phyloP scores from a whole-genome alignment of 345 rosid species.

The Arabidopsis arenosa region DNA sequence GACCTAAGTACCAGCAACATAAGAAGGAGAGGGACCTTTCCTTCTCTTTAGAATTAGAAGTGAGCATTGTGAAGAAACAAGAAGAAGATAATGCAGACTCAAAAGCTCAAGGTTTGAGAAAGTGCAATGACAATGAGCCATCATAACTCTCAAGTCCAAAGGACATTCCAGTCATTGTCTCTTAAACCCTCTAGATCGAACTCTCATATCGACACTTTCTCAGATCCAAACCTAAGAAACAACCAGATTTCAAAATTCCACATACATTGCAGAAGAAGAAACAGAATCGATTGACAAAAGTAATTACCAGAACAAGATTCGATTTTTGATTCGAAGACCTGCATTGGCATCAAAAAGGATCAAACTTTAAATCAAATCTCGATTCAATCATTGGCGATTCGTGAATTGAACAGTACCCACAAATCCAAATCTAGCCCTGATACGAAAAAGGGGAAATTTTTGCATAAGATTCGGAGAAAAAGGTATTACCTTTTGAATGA shows the following conservation, averaged over 20 bases:
- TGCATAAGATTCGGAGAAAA: conserved; percentile 9
- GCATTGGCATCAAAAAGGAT: conserved; percentile 28
- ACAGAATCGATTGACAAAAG: background rate
- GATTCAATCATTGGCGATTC: conserved; percentile 33
- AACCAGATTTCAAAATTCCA: conserved; percentile 8
- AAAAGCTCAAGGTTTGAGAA: conserved; percentile 40
- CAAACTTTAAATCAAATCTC: conserved; percentile 33
- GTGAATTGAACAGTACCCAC: conserved; percentile 31
- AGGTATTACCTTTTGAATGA: conserved; percentile 34
- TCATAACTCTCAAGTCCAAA: conserved; percentile 62
- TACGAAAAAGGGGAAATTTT: conserved; percentile 2
- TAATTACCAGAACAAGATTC: conserved; percentile 25
- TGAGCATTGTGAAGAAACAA: conserved; percentile 49
- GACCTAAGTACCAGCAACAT: conserved; percentile 62
- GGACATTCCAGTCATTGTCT: conserved; percentile 80
- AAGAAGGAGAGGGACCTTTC: conserved; percentile 59
- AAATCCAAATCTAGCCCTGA: conserved; percentile 21
- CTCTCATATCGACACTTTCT: conserved; percentile 46
- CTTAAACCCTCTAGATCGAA: conserved; percentile 54
- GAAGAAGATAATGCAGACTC: conserved; percentile 42
- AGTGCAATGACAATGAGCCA: conserved; percentile 64
- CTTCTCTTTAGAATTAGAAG: conserved; percentile 68
- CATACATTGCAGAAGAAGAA: conserved; percentile 18
- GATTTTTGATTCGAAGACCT: conserved; percentile 25
- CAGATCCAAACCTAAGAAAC: conserved; percentile 39